Conservation (phyloP, 1,139 yeast species). For the Hyphopichia pseudoburtonii region DNA sequence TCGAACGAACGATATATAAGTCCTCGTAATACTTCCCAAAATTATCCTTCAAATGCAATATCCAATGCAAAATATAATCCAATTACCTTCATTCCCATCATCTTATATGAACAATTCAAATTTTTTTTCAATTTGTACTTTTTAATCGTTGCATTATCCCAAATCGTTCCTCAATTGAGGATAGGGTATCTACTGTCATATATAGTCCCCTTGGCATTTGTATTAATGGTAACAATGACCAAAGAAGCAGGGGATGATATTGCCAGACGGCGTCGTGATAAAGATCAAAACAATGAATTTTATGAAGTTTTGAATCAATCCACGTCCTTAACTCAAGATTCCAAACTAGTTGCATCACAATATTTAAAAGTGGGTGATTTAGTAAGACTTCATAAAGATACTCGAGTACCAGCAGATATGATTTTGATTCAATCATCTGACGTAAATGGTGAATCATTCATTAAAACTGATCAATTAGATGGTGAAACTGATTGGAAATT, state of each 20-base stretch:
- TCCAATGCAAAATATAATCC: conserved; percentile 95
- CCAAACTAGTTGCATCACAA: conserved; percentile 53
- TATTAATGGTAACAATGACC: conserved; percentile 85
- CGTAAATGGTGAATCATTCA: conserved; percentile 80
- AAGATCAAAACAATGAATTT: conserved; percentile 80
- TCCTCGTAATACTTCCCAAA: conserved; percentile 33
- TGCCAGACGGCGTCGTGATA: conserved; percentile 84
- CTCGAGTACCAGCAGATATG: conserved; percentile 91
- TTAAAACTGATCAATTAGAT: conserved; percentile 95
- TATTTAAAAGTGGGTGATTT: conserved; percentile 84
- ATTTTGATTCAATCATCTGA: conserved; percentile 75
- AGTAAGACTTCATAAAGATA: conserved; percentile 77
- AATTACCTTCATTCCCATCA: conserved; percentile 81
- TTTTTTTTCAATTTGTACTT: conserved; percentile 94
- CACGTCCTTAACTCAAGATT: conserved; percentile 25
- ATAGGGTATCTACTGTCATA: conserved; percentile 94
- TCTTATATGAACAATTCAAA: conserved; percentile 93
- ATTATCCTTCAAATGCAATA: conserved; percentile 74
- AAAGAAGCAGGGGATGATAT: conserved; percentile 96
- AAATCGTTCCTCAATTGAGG: conserved; percentile 84
- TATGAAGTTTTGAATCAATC: conserved; percentile 65
- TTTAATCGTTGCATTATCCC: conserved; percentile 88
- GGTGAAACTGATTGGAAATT: conserved; percentile 99
- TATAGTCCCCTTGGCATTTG: conserved; percentile 91
- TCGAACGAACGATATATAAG: conserved; percentile 32